Percentiles rank a stretch among this genome's conserved stretches.
Conservation (phyloP, 352 stramenopile genomes). For the Labyrinthula sp. region DNA sequence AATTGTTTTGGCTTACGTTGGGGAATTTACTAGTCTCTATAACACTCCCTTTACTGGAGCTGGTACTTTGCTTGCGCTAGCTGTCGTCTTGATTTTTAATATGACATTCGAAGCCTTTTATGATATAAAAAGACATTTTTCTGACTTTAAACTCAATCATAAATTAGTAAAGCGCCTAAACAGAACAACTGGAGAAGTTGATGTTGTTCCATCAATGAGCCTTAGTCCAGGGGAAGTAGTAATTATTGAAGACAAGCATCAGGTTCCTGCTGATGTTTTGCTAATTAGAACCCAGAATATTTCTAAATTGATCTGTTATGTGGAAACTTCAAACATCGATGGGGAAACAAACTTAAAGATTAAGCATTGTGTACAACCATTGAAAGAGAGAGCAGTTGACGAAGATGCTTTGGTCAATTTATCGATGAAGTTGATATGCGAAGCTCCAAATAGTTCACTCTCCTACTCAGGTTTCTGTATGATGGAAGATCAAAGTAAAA, state of each 20-base stretch:
- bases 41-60: conserved; percentile 32
- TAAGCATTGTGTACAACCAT: conserved; percentile 9
- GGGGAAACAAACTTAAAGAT: conserved; percentile 72
- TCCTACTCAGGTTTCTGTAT: conserved; percentile 13
- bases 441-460: conserved; percentile 37
- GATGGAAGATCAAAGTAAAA: conserved; percentile 42
- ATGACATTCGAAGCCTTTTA: conserved; percentile 28
- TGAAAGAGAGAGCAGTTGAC: conserved; percentile 7
- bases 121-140: conserved; percentile 39
- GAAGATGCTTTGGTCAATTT: background rate
- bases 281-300: no score
- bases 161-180: conserved; percentile 36
- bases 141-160: conserved; percentile 47
- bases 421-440: conserved; percentile 33
- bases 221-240: conserved; percentile 62
- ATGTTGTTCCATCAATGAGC: conserved; percentile 36
- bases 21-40: conserved; percentile 38
- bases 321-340: conserved; percentile 65
- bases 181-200: conserved; percentile 28
- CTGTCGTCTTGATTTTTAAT: conserved; percentile 14
- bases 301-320: no score
- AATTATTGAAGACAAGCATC: conserved; percentile 54
- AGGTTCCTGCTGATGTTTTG: conserved; percentile 66
- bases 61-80: conserved; percentile 17
- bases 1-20: conserved; percentile 59